Base-by-base conservation (phyloP, 495 filamentous ascomycete species). In the Astrothelium subdiscretum region DNA sequence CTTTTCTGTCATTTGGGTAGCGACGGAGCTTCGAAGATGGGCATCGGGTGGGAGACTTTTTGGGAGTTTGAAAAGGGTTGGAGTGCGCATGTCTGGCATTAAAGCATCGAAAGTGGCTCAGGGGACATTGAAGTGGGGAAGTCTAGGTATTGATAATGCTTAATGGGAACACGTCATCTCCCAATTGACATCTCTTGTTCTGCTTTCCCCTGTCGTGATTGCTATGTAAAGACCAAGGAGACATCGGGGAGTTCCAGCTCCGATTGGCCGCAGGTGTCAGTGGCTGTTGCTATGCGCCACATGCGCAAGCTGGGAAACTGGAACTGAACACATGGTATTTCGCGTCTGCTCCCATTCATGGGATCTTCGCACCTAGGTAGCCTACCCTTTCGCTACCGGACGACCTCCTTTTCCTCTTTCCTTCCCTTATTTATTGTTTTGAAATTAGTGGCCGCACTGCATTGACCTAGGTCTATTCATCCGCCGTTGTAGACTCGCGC, bases 271-370 rank as follows among this genome's bases (percentile, higher is more conserved):
- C 24, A 29, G 48, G 48, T 8, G 3, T 54, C 22, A 1, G 48
- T 54, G 48, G 48, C 48, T 54, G 24, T 8, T 54, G 24, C 5
- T 6, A 54, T 29, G 48, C 48, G 48, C 48, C 48, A 54, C 48
- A 26, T 2, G 5, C 42, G 15, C 48, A 54, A 54, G 48, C 48
- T 54, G 4, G 48, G 48, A 54, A 54, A 54, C 5, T 54, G 48
- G 29, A 54, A 54, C 5, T 54, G 48, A 54, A 54, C 48, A 54
- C 48, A 54, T 54, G 48, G 48, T 48, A 48, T 48, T 48, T 48
- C 18, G 42, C n/a, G n/a, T n/a, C n/a, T n/a, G n/a, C n/a, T n/a
- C n/a, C n/a, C n/a, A n/a, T n/a, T n/a, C n/a, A n/a, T n/a, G n/a
- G n/a, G n/a, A n/a, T n/a, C n/a, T n/a, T n/a, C n/a, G n/a, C n/a